A percentile compares a stretch with the other conserved stretches of the same genome.
phyloP scores from a whole-genome alignment of 2,329 filamentous ascomycete species.

The Fusarium sambucinum region DNA sequence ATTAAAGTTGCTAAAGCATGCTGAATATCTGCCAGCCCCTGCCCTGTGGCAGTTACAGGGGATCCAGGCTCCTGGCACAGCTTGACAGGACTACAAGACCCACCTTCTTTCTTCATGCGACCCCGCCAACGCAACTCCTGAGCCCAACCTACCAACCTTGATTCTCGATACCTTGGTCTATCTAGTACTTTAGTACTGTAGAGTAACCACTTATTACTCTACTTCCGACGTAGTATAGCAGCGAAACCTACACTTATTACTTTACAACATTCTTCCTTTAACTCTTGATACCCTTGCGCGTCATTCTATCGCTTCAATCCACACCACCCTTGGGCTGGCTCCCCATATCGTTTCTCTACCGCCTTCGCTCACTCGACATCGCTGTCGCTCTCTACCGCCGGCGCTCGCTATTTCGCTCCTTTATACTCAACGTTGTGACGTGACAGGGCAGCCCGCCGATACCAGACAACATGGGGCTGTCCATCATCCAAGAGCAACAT shows the following conservation, averaged over 20 bases:
- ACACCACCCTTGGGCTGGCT: conserved; percentile 1
- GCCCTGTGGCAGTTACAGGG: background rate
- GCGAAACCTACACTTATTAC: conserved; percentile 16
- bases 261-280: conserved; percentile 20
- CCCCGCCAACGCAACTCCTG: conserved; percentile 5
- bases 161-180: conserved; percentile 4
- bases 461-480: conserved; percentile 78
- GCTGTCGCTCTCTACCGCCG: conserved; percentile 4
- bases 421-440: conserved; percentile 33
- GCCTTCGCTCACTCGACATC: conserved; percentile 18
- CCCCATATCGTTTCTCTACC: conserved; percentile 1
- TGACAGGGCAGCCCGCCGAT: conserved; percentile 46
- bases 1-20: background rate
- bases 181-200: background rate
- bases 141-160: conserved; percentile 6
- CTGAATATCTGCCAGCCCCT: background rate
- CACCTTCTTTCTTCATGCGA: conserved; percentile 14
- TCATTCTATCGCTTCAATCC: conserved; percentile 9
- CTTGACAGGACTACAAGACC: background rate
- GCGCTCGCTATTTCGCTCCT: conserved; percentile 6
- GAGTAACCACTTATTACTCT: background rate
- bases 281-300: conserved; percentile 34
- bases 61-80: conserved; percentile 3
- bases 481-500: conserved; percentile 86
- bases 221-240: conserved; percentile 1